A percentile compares a stretch with the other conserved stretches of the same genome.
phyloP scores from a whole-genome alignment of 352 stramenopile genomes.

The Thraustotheca clavata region DNA sequence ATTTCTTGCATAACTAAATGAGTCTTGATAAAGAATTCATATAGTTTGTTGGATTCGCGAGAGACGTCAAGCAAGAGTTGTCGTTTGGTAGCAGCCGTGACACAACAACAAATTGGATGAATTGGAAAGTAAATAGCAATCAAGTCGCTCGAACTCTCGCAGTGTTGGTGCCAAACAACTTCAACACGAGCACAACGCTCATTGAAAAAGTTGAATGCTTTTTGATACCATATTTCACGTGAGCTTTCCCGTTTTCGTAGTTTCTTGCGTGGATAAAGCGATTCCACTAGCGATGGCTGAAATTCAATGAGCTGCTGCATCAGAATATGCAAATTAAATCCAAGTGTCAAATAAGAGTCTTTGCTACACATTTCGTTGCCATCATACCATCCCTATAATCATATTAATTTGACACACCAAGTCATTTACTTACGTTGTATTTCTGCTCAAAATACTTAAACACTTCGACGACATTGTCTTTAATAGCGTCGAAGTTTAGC shows the following conservation, averaged over 20 bases:
- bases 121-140: conserved; percentile 68
- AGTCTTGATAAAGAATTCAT: conserved; percentile 52
- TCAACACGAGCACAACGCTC: conserved; percentile 53
- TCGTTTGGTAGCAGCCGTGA: conserved; percentile 63
- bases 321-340: conserved; percentile 72
- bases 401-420: neutral
- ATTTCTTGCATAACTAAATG: conserved; percentile 70
- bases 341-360: conserved; percentile 60
- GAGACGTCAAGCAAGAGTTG: conserved; percentile 61
- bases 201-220: conserved; percentile 59
- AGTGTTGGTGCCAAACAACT: conserved; percentile 41
- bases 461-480: conserved; percentile 51
- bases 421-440: conserved; percentile 21
- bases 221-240: conserved; percentile 24
- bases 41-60: conserved; percentile 46
- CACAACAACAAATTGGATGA: conserved; percentile 63
- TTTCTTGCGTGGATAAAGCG: neutral
- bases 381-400: conserved; percentile 31
- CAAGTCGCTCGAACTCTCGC: conserved; percentile 8
- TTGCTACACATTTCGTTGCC: conserved; percentile 50
- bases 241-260: conserved; percentile 15
- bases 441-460: conserved; percentile 39
- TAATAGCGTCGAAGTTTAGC: conserved; percentile 59
- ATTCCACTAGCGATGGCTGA: conserved; percentile 25
- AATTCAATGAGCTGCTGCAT: conserved; percentile 53